These are phyloP conservation scores for Xylaria polymorpha DNA, from an alignment of 2,329 filamentous ascomycete species.

Conservation along the genomic window DNA sequence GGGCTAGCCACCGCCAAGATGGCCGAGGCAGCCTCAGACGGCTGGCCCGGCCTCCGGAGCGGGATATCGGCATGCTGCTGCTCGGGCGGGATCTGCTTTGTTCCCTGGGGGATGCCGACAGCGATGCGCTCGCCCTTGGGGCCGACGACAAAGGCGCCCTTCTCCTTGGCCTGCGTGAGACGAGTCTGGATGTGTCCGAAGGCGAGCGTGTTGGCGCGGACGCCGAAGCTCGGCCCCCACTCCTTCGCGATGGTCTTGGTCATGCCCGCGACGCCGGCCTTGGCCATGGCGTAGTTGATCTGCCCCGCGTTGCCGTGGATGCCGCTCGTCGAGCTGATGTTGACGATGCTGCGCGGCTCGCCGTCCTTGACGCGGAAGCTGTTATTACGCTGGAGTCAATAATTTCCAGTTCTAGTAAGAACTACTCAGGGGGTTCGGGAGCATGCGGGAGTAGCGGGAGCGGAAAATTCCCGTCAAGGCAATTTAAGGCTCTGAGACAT, in stretches of 20 bases:
- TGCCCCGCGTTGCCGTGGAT: slow-evolving; percentile 91
- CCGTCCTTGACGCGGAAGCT: slow-evolving; percentile 88
- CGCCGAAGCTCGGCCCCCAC: slow-evolving; percentile 87
- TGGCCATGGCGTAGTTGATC: slow-evolving; percentile 87
- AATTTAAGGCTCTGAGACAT: no score
- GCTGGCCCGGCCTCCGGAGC: slow-evolving; percentile 78
- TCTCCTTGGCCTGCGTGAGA: slow-evolving; percentile 85
- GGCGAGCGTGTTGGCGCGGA: slow-evolving; percentile 83
- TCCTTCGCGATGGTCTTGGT: slow-evolving; percentile 93
- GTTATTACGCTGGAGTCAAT: no score
- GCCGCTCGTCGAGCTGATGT: slow-evolving; percentile 84
- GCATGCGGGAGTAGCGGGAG: no score
- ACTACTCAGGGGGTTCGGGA: no score
- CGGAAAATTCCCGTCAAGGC: no score
- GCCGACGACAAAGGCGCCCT: slow-evolving; percentile 80
- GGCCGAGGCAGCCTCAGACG: slow-evolving; percentile 82
- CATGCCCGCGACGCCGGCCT: slow-evolving; percentile 83
- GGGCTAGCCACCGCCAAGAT: slow-evolving; percentile 85
- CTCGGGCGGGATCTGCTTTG: slow-evolving; percentile 57
- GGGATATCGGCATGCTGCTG: slow-evolving; percentile 76
- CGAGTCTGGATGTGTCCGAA: slow-evolving; percentile 86
- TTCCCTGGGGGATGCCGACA: slow-evolving; percentile 76
- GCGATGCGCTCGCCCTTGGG: slow-evolving; percentile 80
- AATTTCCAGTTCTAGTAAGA: no score
- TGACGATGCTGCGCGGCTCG: slow-evolving; percentile 81